Percentiles rank a stretch among this genome's conserved stretches.
These are phyloP conservation scores for Bocquillonia castaneifolia DNA, from an alignment of 441 rosid genomes.

Conservation along the genomic window DNA sequence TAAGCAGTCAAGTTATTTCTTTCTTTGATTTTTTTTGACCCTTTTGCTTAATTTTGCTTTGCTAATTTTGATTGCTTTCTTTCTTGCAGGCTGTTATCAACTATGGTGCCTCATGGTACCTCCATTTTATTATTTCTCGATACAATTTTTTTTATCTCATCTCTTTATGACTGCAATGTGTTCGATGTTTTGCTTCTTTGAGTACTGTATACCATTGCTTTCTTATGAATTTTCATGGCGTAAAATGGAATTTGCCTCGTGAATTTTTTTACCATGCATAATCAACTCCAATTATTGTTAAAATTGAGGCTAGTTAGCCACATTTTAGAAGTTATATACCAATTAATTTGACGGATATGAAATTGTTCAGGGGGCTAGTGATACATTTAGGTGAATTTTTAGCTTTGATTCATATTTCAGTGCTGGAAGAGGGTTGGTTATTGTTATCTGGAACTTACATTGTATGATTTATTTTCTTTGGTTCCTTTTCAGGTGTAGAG, in stretches of 20 bases:
- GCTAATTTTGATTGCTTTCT: conserved; percentile 7
- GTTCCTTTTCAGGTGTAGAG: conserved; percentile 61
- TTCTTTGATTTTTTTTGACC: neutral
- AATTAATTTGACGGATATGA: too few species aligned
- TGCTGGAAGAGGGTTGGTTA: too few species aligned
- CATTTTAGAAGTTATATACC: too few species aligned
- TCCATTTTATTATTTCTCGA: neutral
- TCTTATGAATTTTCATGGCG: neutral
- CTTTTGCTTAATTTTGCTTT: neutral
- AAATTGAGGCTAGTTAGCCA: too few species aligned
- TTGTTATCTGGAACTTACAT: too few species aligned
- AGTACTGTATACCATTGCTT: neutral
- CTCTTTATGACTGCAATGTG: conserved; percentile 32
- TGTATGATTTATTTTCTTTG: neutral
- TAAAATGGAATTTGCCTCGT: too few species aligned
- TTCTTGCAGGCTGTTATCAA: conserved; percentile 63
- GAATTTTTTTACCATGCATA: too few species aligned
- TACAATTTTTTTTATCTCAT: neutral
- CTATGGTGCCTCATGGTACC: conserved; percentile 80
- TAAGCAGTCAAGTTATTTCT: neutral
- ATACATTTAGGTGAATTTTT: neutral
- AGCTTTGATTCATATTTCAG: too few species aligned
- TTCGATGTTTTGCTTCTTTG: conserved; percentile 40
- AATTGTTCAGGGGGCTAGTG: neutral
- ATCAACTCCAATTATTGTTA: too few species aligned